These are phyloP conservation scores for Reticulascus tulasneorum DNA, from an alignment of 2,329 filamentous ascomycete species.

Conservation along the genomic window DNA sequence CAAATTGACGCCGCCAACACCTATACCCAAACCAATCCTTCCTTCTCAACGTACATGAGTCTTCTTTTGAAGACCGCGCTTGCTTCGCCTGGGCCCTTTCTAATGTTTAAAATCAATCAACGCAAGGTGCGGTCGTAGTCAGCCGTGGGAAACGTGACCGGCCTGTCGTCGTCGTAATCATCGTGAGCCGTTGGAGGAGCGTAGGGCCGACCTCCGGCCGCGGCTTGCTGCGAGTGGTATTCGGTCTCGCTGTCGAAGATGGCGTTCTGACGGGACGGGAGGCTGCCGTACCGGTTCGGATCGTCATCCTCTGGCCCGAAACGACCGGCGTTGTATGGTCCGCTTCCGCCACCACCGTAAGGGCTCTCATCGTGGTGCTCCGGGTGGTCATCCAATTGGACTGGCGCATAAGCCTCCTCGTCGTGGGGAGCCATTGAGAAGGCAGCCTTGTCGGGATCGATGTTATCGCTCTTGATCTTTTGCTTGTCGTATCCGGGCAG, in stretches of 20 bases:
- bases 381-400: constrained; percentile 52
- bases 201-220: constrained; percentile 27
- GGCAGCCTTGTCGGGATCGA: constrained; percentile 66
- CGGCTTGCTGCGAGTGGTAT: constrained; percentile 36
- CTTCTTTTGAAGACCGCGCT: not conserved
- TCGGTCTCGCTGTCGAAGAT: constrained; percentile 49
- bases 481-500: constrained; percentile 58
- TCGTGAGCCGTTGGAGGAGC: constrained; percentile 32
- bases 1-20: constrained; percentile 21
- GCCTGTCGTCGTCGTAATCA: constrained; percentile 41
- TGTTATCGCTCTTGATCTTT: constrained; percentile 43
- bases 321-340: constrained; percentile 30
- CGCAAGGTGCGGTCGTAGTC: constrained; percentile 47
- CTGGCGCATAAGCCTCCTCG: constrained; percentile 61
- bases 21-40: constrained; percentile 7
- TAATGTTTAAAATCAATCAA: too few relatives aligned
- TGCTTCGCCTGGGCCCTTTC: too few relatives aligned
- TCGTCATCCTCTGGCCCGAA: constrained; percentile 31
- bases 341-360: constrained; percentile 23
- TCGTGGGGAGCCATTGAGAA: constrained; percentile 66
- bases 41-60: not conserved
- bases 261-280: constrained; percentile 32
- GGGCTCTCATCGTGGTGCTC: constrained; percentile 36
- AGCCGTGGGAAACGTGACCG: constrained; percentile 52
- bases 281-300: constrained; percentile 33